Evolutionary conservation across 306 rosid genomes (phyloP), one percentile per base, ranked within the genome.

Genomic region (Pterocarpus santalinus): DNA sequence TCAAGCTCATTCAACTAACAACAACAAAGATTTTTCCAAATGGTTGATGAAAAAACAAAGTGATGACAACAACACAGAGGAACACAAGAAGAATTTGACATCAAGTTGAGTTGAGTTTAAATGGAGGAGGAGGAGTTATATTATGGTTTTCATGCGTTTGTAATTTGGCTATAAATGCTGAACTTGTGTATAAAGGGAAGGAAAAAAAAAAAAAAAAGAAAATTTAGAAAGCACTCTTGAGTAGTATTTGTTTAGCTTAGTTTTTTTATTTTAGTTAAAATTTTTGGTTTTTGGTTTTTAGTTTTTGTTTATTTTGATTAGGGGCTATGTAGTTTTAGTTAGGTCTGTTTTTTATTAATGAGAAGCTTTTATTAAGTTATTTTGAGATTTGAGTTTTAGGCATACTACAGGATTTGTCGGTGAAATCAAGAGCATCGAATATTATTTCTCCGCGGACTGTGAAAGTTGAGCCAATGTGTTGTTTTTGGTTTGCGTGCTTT

Each of bases 211-310:
- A 67, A 34, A 32, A 49, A 2, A 22, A 15, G 2, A 65, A 76
- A 70, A 83, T 83, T 82, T 82, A 90, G 88, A 83, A 80, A 83
- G 89, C 76, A 87, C 56, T 85, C 65, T 75, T 77, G 74, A 56
- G 83, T 81, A 83, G 85, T 72, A 46, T 77, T 65, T 65, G 56
- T 38, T 72, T 75, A 34, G 67, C 51, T 56, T 65, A 32, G 7
- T 34, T 52, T 46, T 76, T 47, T 5, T 15, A 46, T 68, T 77
- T 0, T 38, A 5, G 47, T 43, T 43, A 2, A 52, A 22, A 1
- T 22, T 22, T 22, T 22, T 22, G 28, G 28, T 22, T 22, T 22
- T 22, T 22, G 28, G 28, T 22, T 22, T 22, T 22, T 22, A 22
- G 1, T 22, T 22, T 52, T 52, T 77, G 1, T 32, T 74, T 44